These are phyloP conservation scores for Aspergillus biplanus DNA, from an alignment of 495 filamentous ascomycete species.

Conservation along the genomic window DNA sequence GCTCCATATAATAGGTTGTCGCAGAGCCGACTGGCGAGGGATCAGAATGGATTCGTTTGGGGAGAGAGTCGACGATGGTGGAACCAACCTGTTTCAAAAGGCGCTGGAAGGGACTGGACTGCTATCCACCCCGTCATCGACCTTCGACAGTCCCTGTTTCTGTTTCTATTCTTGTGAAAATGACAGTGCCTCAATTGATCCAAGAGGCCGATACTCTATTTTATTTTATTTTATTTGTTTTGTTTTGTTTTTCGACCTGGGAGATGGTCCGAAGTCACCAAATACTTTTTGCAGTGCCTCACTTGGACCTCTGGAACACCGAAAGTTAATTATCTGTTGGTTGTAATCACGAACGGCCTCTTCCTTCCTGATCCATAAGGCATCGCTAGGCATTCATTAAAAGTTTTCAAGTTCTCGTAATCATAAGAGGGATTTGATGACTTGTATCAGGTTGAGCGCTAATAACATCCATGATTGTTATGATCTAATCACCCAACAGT, in stretches of 20 bases:
- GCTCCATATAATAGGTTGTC: background rate
- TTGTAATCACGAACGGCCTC: too few relatives aligned
- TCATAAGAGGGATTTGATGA: background rate
- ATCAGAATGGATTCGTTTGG: constrained; percentile 18
- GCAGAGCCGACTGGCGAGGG: background rate
- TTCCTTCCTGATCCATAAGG: background rate
- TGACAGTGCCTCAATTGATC: background rate
- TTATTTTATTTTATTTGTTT: too few relatives aligned
- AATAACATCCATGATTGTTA: too few relatives aligned
- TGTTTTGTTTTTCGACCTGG: too few relatives aligned
- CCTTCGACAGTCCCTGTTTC: background rate
- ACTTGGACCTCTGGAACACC: too few relatives aligned
- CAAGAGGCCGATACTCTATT: too few relatives aligned
- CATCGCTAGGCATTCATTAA: constrained; percentile 21
- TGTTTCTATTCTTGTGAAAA: background rate
- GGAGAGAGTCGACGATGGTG: constrained; percentile 18
- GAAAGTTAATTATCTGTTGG: too few relatives aligned
- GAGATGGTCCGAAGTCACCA: too few relatives aligned
- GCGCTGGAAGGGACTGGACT: constrained; percentile 15
- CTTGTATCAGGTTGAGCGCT: too few relatives aligned
- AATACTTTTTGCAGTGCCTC: too few relatives aligned
- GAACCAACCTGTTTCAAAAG: constrained; percentile 27
- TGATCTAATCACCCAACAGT: too few relatives aligned
- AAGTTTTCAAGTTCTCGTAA: constrained; percentile 2
- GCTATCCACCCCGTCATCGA: constrained; percentile 1